phyloP scores from a whole-genome alignment of 495 filamentous ascomycete species.

The Aspergillus egyptiacus region DNA sequence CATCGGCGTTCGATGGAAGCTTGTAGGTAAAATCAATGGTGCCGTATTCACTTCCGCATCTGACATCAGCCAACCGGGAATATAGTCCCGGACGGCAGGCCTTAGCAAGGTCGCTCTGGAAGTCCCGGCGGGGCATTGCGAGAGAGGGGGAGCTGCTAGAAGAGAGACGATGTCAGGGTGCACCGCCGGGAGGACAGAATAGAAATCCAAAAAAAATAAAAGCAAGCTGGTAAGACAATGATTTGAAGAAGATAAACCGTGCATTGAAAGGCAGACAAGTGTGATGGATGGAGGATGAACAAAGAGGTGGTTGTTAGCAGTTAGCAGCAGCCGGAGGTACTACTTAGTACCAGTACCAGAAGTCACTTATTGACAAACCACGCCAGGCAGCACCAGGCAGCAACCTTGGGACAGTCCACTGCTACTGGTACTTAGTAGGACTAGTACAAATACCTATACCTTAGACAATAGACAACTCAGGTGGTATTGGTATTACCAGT shows the following conservation, averaged over 20 bases:
- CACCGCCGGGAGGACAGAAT: neutral
- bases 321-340: too few species aligned
- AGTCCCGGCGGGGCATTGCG: slow-evolving; percentile 15
- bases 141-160: neutral
- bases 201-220: too few species aligned
- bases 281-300: too few species aligned
- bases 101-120: slow-evolving; percentile 39
- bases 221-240: too few species aligned
- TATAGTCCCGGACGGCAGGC: slow-evolving; percentile 28
- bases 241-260: too few species aligned
- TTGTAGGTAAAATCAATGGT: slow-evolving; percentile 53
- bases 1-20: slow-evolving; percentile 15
- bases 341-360: too few species aligned
- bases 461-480: neutral
- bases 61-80: slow-evolving; percentile 41
- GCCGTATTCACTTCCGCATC: slow-evolving; percentile 55
- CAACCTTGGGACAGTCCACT: too few species aligned
- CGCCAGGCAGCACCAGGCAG: too few species aligned
- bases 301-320: too few species aligned
- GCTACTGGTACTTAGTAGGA: too few species aligned
- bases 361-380: too few species aligned
- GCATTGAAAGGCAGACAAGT: too few species aligned
- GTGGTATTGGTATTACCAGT: neutral
- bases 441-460: neutral
- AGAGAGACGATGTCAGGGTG: neutral